Evolutionary conservation across 1,139 yeast genomes (phyloP).

Genomic region (Hemisphaericaspora lyxosophila): DNA sequence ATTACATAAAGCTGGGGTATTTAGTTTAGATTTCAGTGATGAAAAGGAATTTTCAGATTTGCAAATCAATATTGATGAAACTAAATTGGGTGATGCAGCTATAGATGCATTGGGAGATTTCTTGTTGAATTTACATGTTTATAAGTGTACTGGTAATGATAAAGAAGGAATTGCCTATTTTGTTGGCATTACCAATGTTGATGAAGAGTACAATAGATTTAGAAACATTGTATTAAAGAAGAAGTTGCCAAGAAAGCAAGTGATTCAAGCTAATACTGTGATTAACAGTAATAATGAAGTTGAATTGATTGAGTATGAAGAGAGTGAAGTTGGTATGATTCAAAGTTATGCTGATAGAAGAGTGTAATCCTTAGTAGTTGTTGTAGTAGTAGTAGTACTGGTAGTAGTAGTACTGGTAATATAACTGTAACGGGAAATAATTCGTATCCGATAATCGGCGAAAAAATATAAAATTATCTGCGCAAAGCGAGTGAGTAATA

Average conservation of each 20-base stretch:
- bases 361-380: too few relatives aligned
- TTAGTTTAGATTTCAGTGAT: constrained; percentile 49
- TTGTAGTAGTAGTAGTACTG: too few relatives aligned
- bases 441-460: too few relatives aligned
- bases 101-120: constrained; percentile 73
- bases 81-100: constrained; percentile 62
- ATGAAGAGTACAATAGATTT: constrained; percentile 58
- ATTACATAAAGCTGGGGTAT: constrained; percentile 68
- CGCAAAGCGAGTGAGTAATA: too few relatives aligned
- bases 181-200: constrained; percentile 64
- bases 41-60: constrained; percentile 58
- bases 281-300: constrained; percentile 39
- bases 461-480: too few relatives aligned
- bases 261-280: constrained; percentile 76
- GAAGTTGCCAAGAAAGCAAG: constrained; percentile 79
- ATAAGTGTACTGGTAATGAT: constrained; percentile 74
- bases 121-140: constrained; percentile 69
- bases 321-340: constrained; percentile 74
- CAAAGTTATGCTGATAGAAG: constrained; percentile 69
- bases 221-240: constrained; percentile 68
- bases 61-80: constrained; percentile 54
- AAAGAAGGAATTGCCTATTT: constrained; percentile 63
- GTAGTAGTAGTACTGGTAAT: neutral
- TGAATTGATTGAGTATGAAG: constrained; percentile 67
- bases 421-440: too few relatives aligned